Conservation (phyloP, 768 basidiomycete genomes). For the Nevesoporus exiguus region DNA sequence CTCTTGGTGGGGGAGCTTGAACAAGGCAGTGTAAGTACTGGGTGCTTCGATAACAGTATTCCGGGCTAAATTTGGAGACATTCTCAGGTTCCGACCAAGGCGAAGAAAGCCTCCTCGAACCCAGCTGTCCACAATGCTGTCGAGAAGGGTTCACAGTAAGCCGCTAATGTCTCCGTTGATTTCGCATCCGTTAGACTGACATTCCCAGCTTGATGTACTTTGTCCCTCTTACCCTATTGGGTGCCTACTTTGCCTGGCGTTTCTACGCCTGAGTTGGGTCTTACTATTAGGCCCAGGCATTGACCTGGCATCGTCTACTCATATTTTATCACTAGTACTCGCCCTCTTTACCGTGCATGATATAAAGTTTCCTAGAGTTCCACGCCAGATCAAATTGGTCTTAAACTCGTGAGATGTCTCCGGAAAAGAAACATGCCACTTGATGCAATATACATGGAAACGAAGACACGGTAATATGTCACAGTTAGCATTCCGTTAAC, state of each 20-base stretch:
- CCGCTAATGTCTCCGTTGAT: conserved; percentile 1
- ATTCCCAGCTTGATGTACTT: conserved; percentile 72
- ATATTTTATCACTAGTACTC: conserved; percentile 13
- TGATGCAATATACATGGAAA: background rate
- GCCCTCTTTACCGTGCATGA: conserved; percentile 18
- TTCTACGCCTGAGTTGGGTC: conserved; percentile 44
- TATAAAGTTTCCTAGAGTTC: conserved; percentile 10
- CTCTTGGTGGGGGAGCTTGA: conserved; percentile 85
- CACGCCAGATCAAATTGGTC: background rate
- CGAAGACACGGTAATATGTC: background rate
- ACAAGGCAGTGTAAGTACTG: conserved; percentile 52
- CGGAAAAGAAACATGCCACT: background rate
- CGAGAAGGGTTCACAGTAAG: conserved; percentile 68
- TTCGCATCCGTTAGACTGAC: background rate
- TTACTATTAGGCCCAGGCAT: background rate
- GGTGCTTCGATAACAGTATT: background rate
- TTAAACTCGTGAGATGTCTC: background rate
- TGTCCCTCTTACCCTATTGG: conserved; percentile 72
- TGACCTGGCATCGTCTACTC: background rate
- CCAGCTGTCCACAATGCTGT: conserved; percentile 43
- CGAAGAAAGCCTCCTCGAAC: conserved; percentile 45
- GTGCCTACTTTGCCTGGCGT: conserved; percentile 86
- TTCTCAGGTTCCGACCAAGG: conserved; percentile 48
- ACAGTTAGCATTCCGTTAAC: background rate
- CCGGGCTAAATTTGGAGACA: conserved; percentile 1